These are phyloP conservation scores for Xanthoconium purpureum DNA, from an alignment of 768 basidiomycete species.

Conservation along the genomic window DNA sequence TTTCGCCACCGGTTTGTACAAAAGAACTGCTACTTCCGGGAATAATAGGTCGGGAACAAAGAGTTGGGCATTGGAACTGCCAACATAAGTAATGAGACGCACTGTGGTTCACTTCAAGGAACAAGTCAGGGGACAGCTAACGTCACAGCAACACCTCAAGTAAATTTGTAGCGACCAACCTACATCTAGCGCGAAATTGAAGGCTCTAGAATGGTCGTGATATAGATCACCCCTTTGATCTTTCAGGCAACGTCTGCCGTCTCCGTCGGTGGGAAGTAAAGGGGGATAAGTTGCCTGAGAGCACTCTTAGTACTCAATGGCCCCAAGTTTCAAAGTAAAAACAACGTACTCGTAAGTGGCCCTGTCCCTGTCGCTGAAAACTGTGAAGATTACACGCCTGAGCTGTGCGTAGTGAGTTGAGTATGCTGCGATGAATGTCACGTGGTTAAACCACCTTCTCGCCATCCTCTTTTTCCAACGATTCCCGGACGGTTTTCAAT, in stretches of 20 bases:
- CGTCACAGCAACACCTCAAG: background rate
- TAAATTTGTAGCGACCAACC: too few species aligned
- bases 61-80: background rate
- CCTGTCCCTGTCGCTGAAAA: slow-evolving; percentile 63
- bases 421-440: background rate
- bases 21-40: too few species aligned
- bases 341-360: slow-evolving; percentile 59
- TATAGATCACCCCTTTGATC: background rate
- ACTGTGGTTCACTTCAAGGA: background rate
- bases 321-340: background rate
- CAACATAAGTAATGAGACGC: too few species aligned
- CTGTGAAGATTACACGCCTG: slow-evolving; percentile 73
- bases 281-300: slow-evolving; percentile 49
- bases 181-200: too few species aligned
- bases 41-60: background rate
- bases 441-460: slow-evolving; percentile 36
- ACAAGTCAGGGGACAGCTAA: background rate
- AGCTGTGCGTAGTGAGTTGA: slow-evolving; percentile 37
- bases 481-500: slow-evolving; percentile 52
- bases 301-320: background rate
- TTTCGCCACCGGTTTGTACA: too few species aligned
- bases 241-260: background rate
- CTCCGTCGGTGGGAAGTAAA: slow-evolving; percentile 52
- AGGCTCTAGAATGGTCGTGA: background rate
- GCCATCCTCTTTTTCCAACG: slow-evolving; percentile 50